Conservation (phyloP, 2,329 filamentous ascomycete genomes). For the Metarhizium anisopliae region DNA sequence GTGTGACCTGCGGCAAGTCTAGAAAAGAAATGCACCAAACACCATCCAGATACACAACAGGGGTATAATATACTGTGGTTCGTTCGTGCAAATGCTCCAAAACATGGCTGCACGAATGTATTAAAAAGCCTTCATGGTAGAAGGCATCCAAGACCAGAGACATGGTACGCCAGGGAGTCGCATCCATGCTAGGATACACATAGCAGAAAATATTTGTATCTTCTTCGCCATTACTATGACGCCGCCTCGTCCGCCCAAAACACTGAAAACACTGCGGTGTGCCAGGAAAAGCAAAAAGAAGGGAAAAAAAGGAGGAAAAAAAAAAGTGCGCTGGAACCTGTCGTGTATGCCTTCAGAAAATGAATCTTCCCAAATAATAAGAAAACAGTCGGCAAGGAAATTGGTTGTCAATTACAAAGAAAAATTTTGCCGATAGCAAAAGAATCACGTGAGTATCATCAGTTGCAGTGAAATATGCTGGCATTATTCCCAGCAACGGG, state of each 20-base stretch:
- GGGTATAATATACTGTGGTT: not conserved
- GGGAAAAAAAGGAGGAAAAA: no score
- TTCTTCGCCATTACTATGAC: not conserved
- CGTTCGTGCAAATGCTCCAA: not conserved
- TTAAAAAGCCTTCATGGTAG: not conserved
- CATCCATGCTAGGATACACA: not conserved
- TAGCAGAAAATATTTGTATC: not conserved
- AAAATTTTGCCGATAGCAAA: not conserved
- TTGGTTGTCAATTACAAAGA: not conserved
- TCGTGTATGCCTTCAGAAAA: no score
- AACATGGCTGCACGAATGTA: not conserved
- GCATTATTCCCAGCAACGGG: conserved; percentile 5
- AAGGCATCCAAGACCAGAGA: not conserved
- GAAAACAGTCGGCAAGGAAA: not conserved
- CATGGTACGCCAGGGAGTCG: not conserved
- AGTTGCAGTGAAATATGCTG: not conserved
- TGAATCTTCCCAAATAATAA: no score
- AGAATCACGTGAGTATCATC: not conserved
- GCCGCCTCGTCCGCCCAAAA: no score
- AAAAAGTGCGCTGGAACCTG: no score
- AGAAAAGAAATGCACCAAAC: not conserved
- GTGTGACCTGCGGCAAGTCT: not conserved
- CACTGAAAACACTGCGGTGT: no score
- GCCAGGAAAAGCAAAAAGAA: no score
- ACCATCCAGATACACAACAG: not conserved